Conservation (phyloP, 2,329 filamentous ascomycete species). For the Sporothrix dimorphospora region DNA sequence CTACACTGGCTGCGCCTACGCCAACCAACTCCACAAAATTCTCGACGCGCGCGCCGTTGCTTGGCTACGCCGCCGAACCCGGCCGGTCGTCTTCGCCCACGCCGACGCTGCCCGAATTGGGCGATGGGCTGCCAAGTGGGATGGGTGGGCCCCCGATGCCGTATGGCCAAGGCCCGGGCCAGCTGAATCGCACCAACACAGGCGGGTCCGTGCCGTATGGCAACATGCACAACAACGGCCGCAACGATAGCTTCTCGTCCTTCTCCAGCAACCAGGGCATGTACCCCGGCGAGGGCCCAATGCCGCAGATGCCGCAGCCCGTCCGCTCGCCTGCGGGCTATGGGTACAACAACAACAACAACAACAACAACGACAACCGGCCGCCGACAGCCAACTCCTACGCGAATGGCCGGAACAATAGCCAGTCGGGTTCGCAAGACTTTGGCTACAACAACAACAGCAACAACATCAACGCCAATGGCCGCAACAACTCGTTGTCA, state of each 20-base stretch:
- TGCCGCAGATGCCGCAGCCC: constrained; percentile 37
- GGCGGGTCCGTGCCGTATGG: constrained; percentile 34
- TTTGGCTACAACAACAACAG: not conserved
- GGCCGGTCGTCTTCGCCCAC: constrained; percentile 39
- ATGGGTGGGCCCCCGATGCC: constrained; percentile 35
- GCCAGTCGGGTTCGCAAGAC: constrained; percentile 8
- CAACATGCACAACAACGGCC: constrained; percentile 6
- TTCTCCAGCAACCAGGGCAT: constrained; percentile 35
- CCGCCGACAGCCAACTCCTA: not conserved
- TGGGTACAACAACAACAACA: constrained; percentile 24
- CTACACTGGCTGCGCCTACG: constrained; percentile 25
- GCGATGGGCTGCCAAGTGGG: constrained; percentile 23
- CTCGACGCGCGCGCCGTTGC: constrained; percentile 40
- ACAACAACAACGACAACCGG: constrained; percentile 11
- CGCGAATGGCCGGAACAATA: not conserved
- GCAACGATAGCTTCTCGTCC: constrained; percentile 27
- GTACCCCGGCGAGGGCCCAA: constrained; percentile 35
- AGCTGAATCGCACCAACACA: constrained; percentile 37
- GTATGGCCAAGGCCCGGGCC: constrained; percentile 36
- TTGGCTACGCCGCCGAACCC: constrained; percentile 40
- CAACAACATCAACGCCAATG: not conserved
- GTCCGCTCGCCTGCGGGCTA: constrained; percentile 36
- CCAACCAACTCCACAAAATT: constrained; percentile 34
- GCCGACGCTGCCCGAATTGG: constrained; percentile 34
- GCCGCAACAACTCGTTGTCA: constrained; percentile 22